Conservation (phyloP, 306 rosid genomes). For the Castanea crenata region DNA sequence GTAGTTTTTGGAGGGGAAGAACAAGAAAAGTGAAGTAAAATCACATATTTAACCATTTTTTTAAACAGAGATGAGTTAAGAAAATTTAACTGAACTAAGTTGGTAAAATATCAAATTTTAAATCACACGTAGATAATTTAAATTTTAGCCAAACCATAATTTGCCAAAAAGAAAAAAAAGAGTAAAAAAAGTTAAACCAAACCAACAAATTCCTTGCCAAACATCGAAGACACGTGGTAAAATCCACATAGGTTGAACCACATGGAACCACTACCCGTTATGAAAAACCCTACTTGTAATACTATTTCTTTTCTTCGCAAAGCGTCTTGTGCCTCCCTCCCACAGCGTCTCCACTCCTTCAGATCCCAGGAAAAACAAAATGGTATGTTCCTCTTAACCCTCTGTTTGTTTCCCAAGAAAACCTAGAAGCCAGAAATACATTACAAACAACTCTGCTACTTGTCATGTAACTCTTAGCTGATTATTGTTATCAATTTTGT, state of each 20-base stretch:
- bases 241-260: not conserved
- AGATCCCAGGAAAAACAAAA: constrained; percentile 9
- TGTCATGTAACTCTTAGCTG: not conserved
- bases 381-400: constrained; percentile 4
- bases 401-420: not conserved
- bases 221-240: not conserved
- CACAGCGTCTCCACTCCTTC: not conserved
- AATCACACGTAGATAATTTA: too few relatives aligned
- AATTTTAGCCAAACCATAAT: too few relatives aligned
- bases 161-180: too few relatives aligned
- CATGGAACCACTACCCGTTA: not conserved
- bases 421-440: too few relatives aligned
- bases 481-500: not conserved
- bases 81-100: too few relatives aligned
- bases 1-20: too few relatives aligned
- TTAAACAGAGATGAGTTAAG: too few relatives aligned
- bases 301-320: not conserved
- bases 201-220: not conserved
- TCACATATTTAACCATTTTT: too few relatives aligned
- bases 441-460: too few relatives aligned
- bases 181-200: too few relatives aligned
- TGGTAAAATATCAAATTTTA: too few relatives aligned
- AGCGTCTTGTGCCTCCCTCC: constrained; percentile 2
- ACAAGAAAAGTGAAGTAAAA: too few relatives aligned
- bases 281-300: not conserved